These are phyloP conservation scores for Capsicum rhomboideum DNA, from an alignment of 257 asterid species.

Conservation along the genomic window DNA sequence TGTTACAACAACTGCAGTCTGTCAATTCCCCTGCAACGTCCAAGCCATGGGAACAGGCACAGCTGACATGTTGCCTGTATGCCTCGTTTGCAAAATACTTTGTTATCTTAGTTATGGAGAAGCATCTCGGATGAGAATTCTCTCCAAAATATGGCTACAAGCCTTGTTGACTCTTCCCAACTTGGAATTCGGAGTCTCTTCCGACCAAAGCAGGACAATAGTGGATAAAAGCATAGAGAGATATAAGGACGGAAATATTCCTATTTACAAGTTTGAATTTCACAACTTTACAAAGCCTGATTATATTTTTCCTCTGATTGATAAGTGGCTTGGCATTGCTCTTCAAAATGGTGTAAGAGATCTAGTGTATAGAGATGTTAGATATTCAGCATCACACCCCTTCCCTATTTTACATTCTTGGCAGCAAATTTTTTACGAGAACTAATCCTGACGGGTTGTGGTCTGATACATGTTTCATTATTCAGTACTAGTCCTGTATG, in stretches of 20 bases:
- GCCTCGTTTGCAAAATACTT: not conserved
- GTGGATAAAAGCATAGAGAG: not conserved
- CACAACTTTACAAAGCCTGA: not conserved
- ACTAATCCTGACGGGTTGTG: not conserved
- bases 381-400: not conserved
- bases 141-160: not conserved
- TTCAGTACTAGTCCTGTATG: not conserved
- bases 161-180: not conserved
- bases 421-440: not conserved
- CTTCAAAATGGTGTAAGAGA: not conserved
- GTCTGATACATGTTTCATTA: not conserved
- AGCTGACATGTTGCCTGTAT: not conserved
- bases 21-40: not conserved
- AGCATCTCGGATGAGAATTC: not conserved
- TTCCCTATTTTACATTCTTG: not conserved
- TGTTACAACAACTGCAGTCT: not conserved
- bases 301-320: not conserved
- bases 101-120: not conserved
- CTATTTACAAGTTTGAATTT: not conserved
- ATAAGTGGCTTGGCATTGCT: not conserved
- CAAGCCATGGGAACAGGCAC: not conserved
- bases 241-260: not conserved
- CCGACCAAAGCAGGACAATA: not conserved
- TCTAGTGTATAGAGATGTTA: not conserved
- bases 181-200: not conserved